Evolutionary conservation across 1,284 basidiomycete genomes (phyloP).

Genomic region (Trametes polyzona): DNA sequence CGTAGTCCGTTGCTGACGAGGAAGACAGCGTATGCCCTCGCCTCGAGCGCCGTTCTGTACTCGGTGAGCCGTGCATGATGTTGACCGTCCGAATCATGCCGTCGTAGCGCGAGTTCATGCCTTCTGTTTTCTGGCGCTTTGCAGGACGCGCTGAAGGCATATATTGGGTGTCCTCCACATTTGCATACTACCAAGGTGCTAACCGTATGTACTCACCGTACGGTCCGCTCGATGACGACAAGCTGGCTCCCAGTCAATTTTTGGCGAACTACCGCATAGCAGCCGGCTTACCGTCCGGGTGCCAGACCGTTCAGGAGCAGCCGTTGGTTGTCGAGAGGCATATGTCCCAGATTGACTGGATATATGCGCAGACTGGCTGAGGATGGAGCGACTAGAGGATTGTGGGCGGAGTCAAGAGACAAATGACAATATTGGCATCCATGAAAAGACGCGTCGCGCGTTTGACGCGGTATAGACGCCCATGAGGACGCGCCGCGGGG

Average conservation of each 20-base stretch:
- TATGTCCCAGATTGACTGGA: background rate
- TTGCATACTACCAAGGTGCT: no score
- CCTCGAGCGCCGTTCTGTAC: conserved; percentile 20
- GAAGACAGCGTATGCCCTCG: conserved; percentile 42
- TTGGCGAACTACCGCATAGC: no score
- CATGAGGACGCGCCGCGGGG: no score
- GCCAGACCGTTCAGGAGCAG: conserved; percentile 18
- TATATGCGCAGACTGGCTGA: background rate
- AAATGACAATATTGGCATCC: no score
- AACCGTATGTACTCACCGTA: background rate
- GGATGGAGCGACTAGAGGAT: background rate
- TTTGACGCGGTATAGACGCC: background rate
- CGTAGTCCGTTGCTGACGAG: conserved; percentile 36
- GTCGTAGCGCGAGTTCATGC: conserved; percentile 65
- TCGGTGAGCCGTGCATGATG: conserved; percentile 36
- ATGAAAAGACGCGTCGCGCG: background rate
- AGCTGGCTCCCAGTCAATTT: background rate
- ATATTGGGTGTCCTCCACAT: background rate
- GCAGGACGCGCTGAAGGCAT: background rate
- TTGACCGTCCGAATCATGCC: conserved; percentile 65
- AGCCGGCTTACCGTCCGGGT: conserved; percentile 13
- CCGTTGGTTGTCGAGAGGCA: conserved; percentile 12
- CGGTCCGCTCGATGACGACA: background rate
- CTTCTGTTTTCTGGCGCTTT: conserved; percentile 53
- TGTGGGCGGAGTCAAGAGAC: no score